Base-by-base conservation (phyloP, 1,139 yeast species). In the Yamadazyma dendronema region DNA sequence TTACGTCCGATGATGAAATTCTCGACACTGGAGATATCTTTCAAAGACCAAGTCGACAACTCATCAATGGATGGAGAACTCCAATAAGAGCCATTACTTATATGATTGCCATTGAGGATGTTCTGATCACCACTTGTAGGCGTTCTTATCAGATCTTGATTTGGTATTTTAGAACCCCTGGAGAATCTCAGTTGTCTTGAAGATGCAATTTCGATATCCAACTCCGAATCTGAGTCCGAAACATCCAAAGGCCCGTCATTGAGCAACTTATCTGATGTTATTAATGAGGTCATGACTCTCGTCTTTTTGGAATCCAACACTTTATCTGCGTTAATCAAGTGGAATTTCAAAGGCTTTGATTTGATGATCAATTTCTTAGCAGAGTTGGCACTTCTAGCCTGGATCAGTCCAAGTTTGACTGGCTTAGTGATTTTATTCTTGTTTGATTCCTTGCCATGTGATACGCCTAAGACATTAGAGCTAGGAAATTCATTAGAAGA, bases 1-100 rank as follows among this genome's bases (percentile, higher is more conserved):
- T 69, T 72, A 44, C 96, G 77, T 1, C 97, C 97, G 45, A 85
- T 74, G 8, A 84, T 76, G 49, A 89, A 84, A 46, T 82, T 77
- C 10, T 81, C 76, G 12, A 89, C 80, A 17, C 66, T 65, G 0
- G 77, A 48, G 14, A 89, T 69, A 42, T 83, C 77, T 29, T 73
- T 67, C 3, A 61, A 50, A 0, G 84, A 54, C 48, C 79, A 55
- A 8, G 61, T 49, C 1, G 72, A 54, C 5, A 89, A 65, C 23
- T 76, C 79, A 2, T 67, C 67, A 11, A 86, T 64, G 0, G 85
- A 61, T 1, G 97, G 97, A 1, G 81, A 72, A 41, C 88, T 79
- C 94, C 96, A 89, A 57, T 89, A 89, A 2, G 81, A 89, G 25
- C 70, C 69, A 7, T 16, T 4, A 23, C 50, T 47, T n/a, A 17